Evolutionary conservation across 2,329 filamentous ascomycete species (phyloP).

Genomic region (Pseudogymnoascus sp.): DNA sequence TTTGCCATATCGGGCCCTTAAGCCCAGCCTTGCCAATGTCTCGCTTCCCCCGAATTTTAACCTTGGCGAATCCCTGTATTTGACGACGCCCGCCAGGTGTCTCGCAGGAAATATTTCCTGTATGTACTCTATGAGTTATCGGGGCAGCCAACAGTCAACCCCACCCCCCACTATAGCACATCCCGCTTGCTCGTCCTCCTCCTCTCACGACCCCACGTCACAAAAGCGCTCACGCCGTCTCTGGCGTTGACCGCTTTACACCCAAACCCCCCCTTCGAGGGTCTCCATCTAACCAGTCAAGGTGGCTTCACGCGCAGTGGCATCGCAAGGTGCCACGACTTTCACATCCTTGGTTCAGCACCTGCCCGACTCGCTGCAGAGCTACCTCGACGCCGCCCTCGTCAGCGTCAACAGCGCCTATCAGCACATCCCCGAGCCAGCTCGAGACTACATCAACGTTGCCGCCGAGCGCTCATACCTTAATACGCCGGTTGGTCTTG

Average conservation of each 20-base stretch:
- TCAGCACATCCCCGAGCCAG: conserved; percentile 23
- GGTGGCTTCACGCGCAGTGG: conserved; percentile 37
- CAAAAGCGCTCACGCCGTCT: conserved; percentile 6
- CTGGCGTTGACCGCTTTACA: conserved; percentile 4
- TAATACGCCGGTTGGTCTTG: conserved; percentile 23
- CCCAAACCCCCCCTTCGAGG: conserved; percentile 11
- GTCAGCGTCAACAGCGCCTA: conserved; percentile 42
- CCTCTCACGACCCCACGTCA: background rate
- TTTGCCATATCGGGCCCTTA: background rate
- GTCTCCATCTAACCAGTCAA: conserved; percentile 23
- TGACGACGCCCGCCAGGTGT: conserved; percentile 29
- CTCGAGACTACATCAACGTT: conserved; percentile 22
- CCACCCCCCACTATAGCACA: conserved; percentile 4
- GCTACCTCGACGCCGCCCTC: conserved; percentile 47
- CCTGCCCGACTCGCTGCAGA: conserved; percentile 41
- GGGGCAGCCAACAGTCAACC: background rate
- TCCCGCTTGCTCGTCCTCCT: background rate
- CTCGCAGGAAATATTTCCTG: conserved; percentile 21
- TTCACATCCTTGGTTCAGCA: conserved; percentile 46
- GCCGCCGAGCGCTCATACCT: conserved; percentile 25
- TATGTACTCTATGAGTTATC: conserved; percentile 26
- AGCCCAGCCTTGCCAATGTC: background rate
- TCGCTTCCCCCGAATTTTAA: conserved; percentile 35
- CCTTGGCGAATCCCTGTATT: conserved; percentile 34
- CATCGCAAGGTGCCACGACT: conserved; percentile 52